These are phyloP conservation scores for Erysimum cheiri DNA, from an alignment of 441 rosid species.

Conservation along the genomic window DNA sequence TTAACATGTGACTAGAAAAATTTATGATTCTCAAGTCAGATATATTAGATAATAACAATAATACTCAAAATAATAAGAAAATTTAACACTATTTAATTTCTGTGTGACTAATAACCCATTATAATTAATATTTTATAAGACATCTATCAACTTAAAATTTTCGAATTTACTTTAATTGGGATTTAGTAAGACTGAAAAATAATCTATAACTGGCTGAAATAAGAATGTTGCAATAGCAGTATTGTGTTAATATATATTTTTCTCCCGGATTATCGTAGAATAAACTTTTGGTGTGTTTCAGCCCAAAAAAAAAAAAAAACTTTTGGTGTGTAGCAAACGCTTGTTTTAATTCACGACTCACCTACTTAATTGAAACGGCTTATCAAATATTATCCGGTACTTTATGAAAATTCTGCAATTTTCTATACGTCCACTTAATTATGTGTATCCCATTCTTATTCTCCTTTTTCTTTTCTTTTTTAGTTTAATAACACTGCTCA, in stretches of 20 bases:
- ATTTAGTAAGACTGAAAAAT: background rate
- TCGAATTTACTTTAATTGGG: background rate
- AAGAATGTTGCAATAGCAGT: background rate
- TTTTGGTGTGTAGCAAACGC: background rate
- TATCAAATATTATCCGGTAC: background rate
- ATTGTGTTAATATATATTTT: background rate
- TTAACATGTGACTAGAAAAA: constrained; percentile 8
- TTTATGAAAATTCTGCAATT: constrained; percentile 23
- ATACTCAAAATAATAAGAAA: constrained; percentile 1
- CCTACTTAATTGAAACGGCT: constrained; percentile 28
- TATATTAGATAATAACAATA: background rate
- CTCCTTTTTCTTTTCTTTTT: background rate
- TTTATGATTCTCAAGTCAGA: background rate
- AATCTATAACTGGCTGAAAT: background rate
- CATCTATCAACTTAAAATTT: no score
- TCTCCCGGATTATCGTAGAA: constrained; percentile 1
- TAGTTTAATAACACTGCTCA: constrained; percentile 17
- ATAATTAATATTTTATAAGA: no score
- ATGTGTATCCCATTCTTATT: constrained; percentile 38
- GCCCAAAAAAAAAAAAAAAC: background rate
- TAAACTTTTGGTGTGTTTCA: background rate
- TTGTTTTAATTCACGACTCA: constrained; percentile 15
- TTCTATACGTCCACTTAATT: constrained; percentile 26
- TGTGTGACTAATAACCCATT: background rate
- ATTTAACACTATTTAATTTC: background rate